Conservation (phyloP, 345 rosid species). For the Lumnitzera racemosa region DNA sequence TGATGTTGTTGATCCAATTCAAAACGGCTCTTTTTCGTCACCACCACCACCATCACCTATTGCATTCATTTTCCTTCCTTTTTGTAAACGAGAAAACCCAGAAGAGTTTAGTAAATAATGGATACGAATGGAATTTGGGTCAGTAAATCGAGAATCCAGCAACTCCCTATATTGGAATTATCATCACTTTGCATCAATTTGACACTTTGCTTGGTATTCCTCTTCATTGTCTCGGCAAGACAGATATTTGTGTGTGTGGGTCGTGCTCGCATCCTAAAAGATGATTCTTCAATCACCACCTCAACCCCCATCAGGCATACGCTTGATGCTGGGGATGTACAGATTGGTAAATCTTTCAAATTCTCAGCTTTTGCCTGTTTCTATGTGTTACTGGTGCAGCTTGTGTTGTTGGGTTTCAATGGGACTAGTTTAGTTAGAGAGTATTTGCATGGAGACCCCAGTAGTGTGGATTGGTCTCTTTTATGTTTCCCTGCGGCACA, state of each 20-base stretch:
- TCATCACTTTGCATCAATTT: conserved; percentile 65
- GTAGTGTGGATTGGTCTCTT: conserved; percentile 47
- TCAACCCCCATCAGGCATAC: conserved; percentile 37
- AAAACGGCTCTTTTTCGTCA: too few relatives aligned
- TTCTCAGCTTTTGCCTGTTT: conserved; percentile 59
- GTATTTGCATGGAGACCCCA: conserved; percentile 27
- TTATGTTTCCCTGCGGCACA: conserved; percentile 59
- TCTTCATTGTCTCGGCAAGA: conserved; percentile 55
- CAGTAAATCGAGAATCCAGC: conserved; percentile 19
- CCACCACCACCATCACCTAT: too few relatives aligned
- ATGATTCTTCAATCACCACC: conserved; percentile 36
- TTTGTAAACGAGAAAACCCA: too few relatives aligned
- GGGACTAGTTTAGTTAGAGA: conserved; percentile 52
- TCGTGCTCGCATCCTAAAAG: conserved; percentile 53
- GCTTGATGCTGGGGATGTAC: conserved; percentile 33
- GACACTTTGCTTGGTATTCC: conserved; percentile 52
- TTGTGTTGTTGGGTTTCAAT: conserved; percentile 65
- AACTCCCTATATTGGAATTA: conserved; percentile 56
- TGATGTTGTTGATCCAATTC: too few relatives aligned
- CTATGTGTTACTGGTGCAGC: conserved; percentile 62
- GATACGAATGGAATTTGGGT: neutral
- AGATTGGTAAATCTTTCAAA: conserved; percentile 55
- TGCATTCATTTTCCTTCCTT: too few relatives aligned
- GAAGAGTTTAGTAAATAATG: too few relatives aligned
- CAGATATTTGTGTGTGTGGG: conserved; percentile 58